Conservation (phyloP, 2,329 filamentous ascomycete species). For the Aphanocladium album region DNA sequence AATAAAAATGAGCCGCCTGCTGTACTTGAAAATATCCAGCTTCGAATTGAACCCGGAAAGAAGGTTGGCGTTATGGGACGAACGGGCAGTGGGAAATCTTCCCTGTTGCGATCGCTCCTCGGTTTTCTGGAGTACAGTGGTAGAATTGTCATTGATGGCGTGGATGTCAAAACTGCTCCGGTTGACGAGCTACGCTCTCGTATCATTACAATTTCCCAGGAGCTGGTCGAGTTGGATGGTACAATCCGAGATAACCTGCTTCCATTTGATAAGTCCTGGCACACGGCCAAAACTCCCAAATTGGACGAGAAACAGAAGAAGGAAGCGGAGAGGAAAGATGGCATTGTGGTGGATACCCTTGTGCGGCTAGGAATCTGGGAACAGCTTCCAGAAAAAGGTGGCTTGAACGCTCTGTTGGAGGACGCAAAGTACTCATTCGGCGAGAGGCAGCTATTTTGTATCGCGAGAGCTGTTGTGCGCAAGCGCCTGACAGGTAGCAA, state of each 20-base stretch:
- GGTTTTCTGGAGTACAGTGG: conserved; percentile 62
- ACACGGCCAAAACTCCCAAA: no score
- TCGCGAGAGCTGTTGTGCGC: conserved; percentile 46
- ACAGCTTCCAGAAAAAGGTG: neutral
- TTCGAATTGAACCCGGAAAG: conserved; percentile 55
- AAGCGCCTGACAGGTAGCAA: neutral
- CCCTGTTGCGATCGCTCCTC: conserved; percentile 62
- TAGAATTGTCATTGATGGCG: conserved; percentile 58
- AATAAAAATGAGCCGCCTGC: neutral
- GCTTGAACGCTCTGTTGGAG: neutral
- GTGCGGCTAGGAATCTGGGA: conserved; percentile 2
- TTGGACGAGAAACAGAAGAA: neutral
- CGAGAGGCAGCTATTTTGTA: conserved; percentile 63
- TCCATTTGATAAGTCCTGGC: neutral
- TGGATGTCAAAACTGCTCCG: conserved; percentile 54
- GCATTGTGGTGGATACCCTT: neutral
- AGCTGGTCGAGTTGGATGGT: neutral
- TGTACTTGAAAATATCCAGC: conserved; percentile 53
- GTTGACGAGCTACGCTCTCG: neutral
- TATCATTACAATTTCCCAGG: conserved; percentile 1
- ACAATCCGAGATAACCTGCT: conserved; percentile 2
- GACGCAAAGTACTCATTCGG: conserved; percentile 49
- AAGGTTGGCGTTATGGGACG: conserved; percentile 63
- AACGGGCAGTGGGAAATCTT: conserved; percentile 66
- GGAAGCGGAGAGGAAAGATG: neutral